Percentiles rank a stretch among this genome's conserved stretches.
These are phyloP conservation scores for Nissolia schottii DNA, from an alignment of 306 rosid genomes.

Conservation along the genomic window DNA sequence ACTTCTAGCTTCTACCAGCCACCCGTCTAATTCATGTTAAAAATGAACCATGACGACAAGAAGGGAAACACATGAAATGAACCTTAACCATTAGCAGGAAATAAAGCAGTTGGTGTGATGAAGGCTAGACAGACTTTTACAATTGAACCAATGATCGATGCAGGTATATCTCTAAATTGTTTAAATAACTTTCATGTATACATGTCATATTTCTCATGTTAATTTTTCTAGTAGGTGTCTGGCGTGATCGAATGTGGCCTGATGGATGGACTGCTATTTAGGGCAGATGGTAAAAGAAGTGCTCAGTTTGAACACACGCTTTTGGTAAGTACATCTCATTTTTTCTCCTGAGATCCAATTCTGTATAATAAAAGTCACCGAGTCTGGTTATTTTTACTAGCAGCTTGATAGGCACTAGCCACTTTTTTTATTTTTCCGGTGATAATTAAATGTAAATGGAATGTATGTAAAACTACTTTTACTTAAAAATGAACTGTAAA, in stretches of 20 bases:
- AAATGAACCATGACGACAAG: background rate
- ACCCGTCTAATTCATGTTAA: background rate
- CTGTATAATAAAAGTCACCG: background rate
- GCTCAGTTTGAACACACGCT: conserved; percentile 98
- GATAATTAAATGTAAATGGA: too few relatives aligned
- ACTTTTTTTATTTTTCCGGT: too few relatives aligned
- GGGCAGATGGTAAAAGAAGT: conserved; percentile 84
- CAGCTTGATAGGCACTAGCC: too few relatives aligned
- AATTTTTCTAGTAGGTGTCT: conserved; percentile 45
- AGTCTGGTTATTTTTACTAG: conserved; percentile 10
- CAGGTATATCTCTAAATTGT: conserved; percentile 42
- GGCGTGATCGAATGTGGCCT: conserved; percentile 99
- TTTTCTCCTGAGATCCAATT: background rate
- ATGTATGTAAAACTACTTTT: too few relatives aligned
- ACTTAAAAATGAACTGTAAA: too few relatives aligned
- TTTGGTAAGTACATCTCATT: conserved; percentile 56
- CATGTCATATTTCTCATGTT: background rate
- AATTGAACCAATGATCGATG: conserved; percentile 95
- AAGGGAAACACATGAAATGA: conserved; percentile 6
- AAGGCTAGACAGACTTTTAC: conserved; percentile 93
- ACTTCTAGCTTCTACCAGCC: background rate
- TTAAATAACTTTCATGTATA: background rate
- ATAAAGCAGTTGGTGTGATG: conserved; percentile 97
- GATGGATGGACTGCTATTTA: conserved; percentile 93
- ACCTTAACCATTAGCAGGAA: conserved; percentile 64